Conservation (phyloP, 225 moss, liverwort and hornwort genomes). For the Lunularia cruciata region DNA sequence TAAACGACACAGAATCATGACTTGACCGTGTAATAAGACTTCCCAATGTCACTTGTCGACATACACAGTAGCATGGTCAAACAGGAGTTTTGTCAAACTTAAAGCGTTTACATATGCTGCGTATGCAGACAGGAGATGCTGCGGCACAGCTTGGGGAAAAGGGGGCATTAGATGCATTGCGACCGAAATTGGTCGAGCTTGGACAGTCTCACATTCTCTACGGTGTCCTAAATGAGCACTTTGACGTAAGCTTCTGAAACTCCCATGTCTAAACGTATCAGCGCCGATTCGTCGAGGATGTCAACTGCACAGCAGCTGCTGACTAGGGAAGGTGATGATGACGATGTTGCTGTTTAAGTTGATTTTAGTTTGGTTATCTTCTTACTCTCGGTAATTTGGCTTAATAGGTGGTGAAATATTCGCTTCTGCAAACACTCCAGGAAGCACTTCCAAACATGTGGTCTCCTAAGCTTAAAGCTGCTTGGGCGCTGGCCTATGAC, state of each 20-base stretch:
- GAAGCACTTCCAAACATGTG: slow-evolving; percentile 32
- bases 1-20: too few relatives aligned
- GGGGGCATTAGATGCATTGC: slow-evolving; percentile 33
- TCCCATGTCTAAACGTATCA: not conserved
- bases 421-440: slow-evolving; percentile 23
- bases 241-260: slow-evolving; percentile 29
- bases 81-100: not conserved
- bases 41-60: too few relatives aligned
- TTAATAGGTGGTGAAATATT: slow-evolving; percentile 35
- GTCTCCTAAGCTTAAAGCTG: slow-evolving; percentile 26
- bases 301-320: too few relatives aligned
- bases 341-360: not conserved
- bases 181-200: slow-evolving; percentile 30
- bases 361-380: not conserved
- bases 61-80: too few relatives aligned
- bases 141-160: slow-evolving; percentile 42
- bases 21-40: too few relatives aligned
- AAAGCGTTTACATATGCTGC: not conserved
- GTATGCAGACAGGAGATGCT: slow-evolving; percentile 38
- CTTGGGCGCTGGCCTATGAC: slow-evolving; percentile 35
- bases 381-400: not conserved
- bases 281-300: too few relatives aligned
- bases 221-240: slow-evolving; percentile 43
- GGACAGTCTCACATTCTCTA: slow-evolving; percentile 34
- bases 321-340: not conserved